phyloP scores from a whole-genome alignment of 2,329 filamentous ascomycete species.

The Cercospora citrullina region DNA sequence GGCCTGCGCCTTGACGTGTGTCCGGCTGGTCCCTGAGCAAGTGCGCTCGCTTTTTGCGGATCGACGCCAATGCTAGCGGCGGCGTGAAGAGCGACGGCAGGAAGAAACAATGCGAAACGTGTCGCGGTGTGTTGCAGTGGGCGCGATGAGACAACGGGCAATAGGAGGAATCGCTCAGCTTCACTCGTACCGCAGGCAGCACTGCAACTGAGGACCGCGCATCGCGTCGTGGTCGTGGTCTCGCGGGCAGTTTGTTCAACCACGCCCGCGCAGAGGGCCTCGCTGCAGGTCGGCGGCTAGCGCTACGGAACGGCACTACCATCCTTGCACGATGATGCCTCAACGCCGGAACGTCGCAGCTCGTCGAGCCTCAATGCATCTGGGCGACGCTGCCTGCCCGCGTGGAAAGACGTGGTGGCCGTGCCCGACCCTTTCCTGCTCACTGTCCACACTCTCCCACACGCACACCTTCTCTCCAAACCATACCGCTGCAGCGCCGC shows the following conservation, averaged over 20 bases:
- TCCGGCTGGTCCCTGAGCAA: neutral
- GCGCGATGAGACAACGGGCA: neutral
- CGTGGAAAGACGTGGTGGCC: neutral
- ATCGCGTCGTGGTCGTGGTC: neutral
- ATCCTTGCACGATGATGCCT: conserved; percentile 8
- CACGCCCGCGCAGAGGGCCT: neutral
- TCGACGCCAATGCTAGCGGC: neutral
- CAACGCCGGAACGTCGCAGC: conserved; percentile 11
- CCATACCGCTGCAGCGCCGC: neutral
- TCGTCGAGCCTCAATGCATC: conserved; percentile 15
- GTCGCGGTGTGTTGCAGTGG: neutral
- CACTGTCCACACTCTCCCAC: neutral
- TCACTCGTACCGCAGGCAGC: conserved; percentile 2
- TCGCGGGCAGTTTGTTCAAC: neutral
- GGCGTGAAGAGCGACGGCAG: neutral
- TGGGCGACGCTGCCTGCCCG: neutral
- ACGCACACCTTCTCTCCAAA: neutral
- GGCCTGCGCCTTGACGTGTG: neutral
- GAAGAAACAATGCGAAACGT: neutral
- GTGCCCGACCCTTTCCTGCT: neutral
- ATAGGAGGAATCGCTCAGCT: neutral
- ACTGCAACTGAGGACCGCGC: neutral
- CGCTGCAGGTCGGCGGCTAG: conserved; percentile 5
- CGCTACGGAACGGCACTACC: conserved; percentile 10
- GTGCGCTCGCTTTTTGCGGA: neutral